phyloP scores from a whole-genome alignment of 148 eudicot species.

The Persicaria maculosa region DNA sequence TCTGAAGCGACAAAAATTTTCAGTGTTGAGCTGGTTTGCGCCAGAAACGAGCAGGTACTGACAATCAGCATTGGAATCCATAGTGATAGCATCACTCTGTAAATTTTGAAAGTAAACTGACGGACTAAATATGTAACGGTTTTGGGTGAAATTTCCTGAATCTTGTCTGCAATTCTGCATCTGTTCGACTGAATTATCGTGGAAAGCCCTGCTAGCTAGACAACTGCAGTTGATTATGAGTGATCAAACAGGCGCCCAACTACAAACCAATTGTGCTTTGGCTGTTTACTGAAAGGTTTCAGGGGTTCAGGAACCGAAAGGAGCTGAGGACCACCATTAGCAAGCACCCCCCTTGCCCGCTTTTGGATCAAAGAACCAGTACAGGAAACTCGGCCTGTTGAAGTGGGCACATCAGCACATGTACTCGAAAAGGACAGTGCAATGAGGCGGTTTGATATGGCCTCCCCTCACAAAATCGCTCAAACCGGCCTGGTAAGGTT shows the following conservation, averaged over 20 bases:
- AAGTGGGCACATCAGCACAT: background rate
- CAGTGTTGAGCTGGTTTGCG: no score
- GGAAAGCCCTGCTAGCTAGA: background rate
- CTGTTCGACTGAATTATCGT: background rate
- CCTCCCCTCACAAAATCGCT: no score
- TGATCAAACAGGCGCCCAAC: background rate
- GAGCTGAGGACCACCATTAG: constrained; percentile 8
- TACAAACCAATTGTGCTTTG: background rate
- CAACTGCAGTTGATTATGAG: background rate
- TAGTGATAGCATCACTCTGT: background rate
- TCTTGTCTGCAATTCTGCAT: background rate
- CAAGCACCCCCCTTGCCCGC: background rate
- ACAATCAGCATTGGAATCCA: no score
- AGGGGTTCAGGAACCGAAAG: constrained; percentile 3
- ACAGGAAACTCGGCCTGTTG: background rate
- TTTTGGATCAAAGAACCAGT: background rate
- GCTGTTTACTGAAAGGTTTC: background rate
- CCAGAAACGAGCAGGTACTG: background rate
- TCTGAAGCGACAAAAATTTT: background rate
- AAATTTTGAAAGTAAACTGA: background rate
- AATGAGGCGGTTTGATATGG: background rate
- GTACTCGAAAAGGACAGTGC: background rate
- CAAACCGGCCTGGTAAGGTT: no score
- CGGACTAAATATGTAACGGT: no score
- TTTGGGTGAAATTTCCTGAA: background rate